Evolutionary conservation across 495 filamentous ascomycete genomes (phyloP).

Genomic region (Xylaria curta): DNA sequence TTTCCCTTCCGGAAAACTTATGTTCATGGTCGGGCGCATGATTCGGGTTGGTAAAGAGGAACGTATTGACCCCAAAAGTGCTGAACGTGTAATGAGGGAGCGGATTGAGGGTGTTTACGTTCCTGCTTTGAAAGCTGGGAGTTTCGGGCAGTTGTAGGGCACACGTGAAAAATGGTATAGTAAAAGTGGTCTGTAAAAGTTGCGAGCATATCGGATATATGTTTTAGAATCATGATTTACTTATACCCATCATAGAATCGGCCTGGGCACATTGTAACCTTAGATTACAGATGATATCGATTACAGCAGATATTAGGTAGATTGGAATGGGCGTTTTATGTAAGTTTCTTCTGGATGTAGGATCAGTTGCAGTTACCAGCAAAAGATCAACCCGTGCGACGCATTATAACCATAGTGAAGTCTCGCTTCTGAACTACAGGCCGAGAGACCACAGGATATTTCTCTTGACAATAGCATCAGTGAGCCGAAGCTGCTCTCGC

Average conservation of each 20-base stretch:
- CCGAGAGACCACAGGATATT: not conserved
- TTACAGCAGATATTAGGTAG: not conserved
- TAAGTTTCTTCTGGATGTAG: not conserved
- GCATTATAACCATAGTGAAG: not conserved
- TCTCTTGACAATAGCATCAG: not conserved
- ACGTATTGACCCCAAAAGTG: conserved; percentile 75
- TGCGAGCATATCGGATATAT: not conserved
- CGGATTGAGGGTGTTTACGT: conserved; percentile 52
- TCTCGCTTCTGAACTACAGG: not conserved
- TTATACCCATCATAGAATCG: not conserved
- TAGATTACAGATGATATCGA: not conserved
- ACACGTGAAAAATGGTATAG: not conserved
- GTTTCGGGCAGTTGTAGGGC: not conserved
- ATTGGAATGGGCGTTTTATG: not conserved
- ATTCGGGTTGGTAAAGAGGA: conserved; percentile 78
- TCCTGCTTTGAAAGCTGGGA: conserved; percentile 25
- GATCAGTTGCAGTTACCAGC: not conserved
- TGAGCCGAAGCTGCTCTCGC: not conserved
- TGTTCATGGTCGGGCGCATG: conserved; percentile 91
- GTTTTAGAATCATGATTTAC: not conserved
- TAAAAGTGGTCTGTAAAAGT: not conserved
- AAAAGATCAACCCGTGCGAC: not conserved
- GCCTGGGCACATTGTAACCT: not conserved
- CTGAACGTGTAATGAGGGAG: conserved; percentile 67
- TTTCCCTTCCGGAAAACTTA: conserved; percentile 72